Evolutionary conservation across 2,329 filamentous ascomycete genomes (phyloP).

Genomic region (Trichoderma aggressivum): DNA sequence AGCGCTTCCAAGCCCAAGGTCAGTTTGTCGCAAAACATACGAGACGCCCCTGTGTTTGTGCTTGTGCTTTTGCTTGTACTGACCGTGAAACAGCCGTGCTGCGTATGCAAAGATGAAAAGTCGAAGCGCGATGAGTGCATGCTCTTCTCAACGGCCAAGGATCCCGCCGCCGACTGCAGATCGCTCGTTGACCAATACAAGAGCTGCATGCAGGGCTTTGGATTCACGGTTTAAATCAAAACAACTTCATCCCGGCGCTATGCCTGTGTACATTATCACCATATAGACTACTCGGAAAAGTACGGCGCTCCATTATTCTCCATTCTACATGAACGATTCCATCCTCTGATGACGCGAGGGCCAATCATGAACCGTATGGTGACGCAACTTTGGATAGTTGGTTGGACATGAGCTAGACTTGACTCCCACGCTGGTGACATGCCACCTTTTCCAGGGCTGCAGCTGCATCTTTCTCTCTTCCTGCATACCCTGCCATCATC

Average conservation of each 20-base stretch:
- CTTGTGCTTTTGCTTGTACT: background rate
- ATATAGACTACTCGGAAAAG: constrained; percentile 24
- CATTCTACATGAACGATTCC: background rate
- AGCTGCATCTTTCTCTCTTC: constrained; percentile 27
- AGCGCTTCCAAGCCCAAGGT: constrained; percentile 45
- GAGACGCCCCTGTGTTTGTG: background rate
- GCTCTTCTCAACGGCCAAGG: constrained; percentile 85
- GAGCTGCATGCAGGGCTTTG: constrained; percentile 88
- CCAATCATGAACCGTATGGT: background rate
- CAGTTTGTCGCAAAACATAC: background rate
- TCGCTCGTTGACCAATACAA: constrained; percentile 81
- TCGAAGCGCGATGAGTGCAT: constrained; percentile 93
- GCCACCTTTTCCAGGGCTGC: background rate
- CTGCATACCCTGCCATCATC: constrained; percentile 30
- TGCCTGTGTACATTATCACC: constrained; percentile 26
- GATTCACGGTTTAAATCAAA: constrained; percentile 64
- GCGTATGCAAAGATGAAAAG: constrained; percentile 96
- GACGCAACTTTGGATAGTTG: background rate
- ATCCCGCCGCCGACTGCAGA: constrained; percentile 81
- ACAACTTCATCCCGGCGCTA: background rate
- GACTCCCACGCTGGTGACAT: background rate
- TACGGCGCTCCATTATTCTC: constrained; percentile 17
- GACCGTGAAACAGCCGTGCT: constrained; percentile 70
- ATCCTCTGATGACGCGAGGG: background rate
- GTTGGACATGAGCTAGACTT: background rate